These are phyloP conservation scores for Leccinum truebloodii DNA, from an alignment of 768 basidiomycete genomes.

Conservation along the genomic window DNA sequence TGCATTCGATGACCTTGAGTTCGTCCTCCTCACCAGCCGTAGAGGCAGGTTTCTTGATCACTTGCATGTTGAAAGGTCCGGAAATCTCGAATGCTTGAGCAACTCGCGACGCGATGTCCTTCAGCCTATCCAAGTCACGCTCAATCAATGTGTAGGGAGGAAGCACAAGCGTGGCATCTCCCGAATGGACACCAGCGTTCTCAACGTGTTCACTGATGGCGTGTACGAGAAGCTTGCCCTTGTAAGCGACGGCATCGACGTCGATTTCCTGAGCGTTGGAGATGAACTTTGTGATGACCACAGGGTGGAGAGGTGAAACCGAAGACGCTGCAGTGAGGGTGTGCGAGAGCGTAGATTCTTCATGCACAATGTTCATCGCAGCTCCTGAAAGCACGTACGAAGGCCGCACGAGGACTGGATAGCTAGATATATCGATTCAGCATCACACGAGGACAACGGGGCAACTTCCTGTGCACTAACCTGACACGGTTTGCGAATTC, in stretches of 20 bases:
- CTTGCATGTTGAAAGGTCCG: constrained; percentile 99
- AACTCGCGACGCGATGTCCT: constrained; percentile 93
- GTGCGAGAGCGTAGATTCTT: constrained; percentile 86
- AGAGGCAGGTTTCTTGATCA: constrained; percentile 79
- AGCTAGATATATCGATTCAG: constrained; percentile 45
- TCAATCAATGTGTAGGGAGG: constrained; percentile 85
- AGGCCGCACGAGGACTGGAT: constrained; percentile 97
- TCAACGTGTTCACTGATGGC: constrained; percentile 98
- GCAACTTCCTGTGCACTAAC: constrained; percentile 23
- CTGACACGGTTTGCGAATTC: constrained; percentile 85
- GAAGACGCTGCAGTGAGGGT: constrained; percentile 96
- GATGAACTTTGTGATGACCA: constrained; percentile 99
- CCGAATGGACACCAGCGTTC: constrained; percentile 98
- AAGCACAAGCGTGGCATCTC: constrained; percentile 96
- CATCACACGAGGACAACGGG: background rate
- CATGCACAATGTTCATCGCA: constrained; percentile 98
- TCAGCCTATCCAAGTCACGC: constrained; percentile 81
- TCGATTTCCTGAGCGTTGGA: constrained; percentile 98
- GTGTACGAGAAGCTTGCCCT: constrained; percentile 90
- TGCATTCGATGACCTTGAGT: constrained; percentile 99
- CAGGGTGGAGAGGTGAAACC: constrained; percentile 95
- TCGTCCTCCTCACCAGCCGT: constrained; percentile 54
- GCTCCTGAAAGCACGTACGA: constrained; percentile 99
- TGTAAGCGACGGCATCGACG: constrained; percentile 93
- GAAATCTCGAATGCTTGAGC: constrained; percentile 94